A percentile compares a stretch with the other conserved stretches of the same genome.
These are phyloP conservation scores for Rhytidiadelphus loreus DNA, from an alignment of 225 moss, liverwort and hornwort species.

Conservation along the genomic window DNA sequence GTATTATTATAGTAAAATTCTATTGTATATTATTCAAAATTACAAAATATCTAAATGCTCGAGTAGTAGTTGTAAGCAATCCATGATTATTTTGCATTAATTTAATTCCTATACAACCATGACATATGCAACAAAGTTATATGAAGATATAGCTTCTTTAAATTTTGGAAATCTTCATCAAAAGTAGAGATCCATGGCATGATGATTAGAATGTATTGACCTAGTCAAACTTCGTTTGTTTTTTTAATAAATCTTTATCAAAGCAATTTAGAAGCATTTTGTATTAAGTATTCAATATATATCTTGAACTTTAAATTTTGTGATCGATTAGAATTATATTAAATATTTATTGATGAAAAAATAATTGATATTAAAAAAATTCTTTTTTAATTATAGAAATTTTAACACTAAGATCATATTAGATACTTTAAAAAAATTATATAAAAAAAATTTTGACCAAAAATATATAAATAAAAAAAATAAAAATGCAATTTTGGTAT, in stretches of 20 bases:
- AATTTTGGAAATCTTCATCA: background rate
- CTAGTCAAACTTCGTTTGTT: background rate
- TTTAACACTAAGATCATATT: background rate
- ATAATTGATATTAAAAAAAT: background rate
- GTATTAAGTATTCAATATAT: background rate
- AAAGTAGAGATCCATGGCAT: rapidly evolving
- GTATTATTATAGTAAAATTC: background rate
- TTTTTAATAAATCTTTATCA: background rate
- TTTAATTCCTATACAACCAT: background rate
- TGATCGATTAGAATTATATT: background rate
- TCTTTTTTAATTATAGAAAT: background rate
- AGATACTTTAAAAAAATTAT: background rate
- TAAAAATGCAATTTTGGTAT: background rate
- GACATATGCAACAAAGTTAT: background rate
- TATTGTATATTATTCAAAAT: no score
- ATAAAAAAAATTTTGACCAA: rapidly evolving
- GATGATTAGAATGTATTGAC: background rate
- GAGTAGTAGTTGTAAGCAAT: background rate
- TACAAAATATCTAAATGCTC: no score
- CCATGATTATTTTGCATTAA: background rate
- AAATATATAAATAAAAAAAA: no score
- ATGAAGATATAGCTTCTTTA: rapidly evolving
- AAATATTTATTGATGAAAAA: background rate
- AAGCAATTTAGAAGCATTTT: background rate
- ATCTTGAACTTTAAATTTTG: background rate